Evolutionary conservation across 495 filamentous ascomycete species (phyloP), one percentile per base, ranked within the genome.

Genomic region (Hypoxylon cercidicola): DNA sequence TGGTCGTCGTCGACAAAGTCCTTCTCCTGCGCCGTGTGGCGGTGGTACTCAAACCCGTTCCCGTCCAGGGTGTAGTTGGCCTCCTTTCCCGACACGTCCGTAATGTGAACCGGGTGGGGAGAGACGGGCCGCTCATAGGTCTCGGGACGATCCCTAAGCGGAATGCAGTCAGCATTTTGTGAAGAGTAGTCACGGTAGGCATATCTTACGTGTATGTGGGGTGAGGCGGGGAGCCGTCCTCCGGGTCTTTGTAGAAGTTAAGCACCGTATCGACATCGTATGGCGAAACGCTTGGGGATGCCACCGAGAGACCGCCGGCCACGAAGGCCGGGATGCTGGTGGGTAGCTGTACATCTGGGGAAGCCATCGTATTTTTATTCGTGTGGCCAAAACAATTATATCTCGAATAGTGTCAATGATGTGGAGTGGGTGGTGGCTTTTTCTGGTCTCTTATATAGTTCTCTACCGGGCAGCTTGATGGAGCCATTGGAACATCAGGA

Each of bases 1-100:
- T 87, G 74, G 15, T 85, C 87, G n/a, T 91, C 88, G 61, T 92
- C 88, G 4, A 71, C 60, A 74, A 92, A 97, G 10, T 85, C 84
- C 43, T 78, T 77, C 72, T 89, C 86, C 20, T 79, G 68, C 10
- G 84, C 75, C 3, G 63, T 57, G 57, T 79, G 77, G 0, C 45
- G 66, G 44, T 75, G 60, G 53, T 76, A 51, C 50, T 80, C 77
- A 72, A 81, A 81, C 0, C 79, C 79, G 60, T 78, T 68, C 49
- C 60, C 65, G 66, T 81, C 79, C 20, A 81, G 76, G 0, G 74
- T 77, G 62, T 71, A 81, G 55, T 76, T 66, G 53, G 49, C 48
- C 58, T 79, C 77, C 37, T 60, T 66, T 13, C 78, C 79, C 3
- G 62, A 62, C 41, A 81, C 75, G 50, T 81, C 78, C 20, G 70